Evolutionary conservation across 306 rosid genomes (phyloP), one percentile per base, ranked within the genome.

Genomic region (Gastrolobium bilobum): DNA sequence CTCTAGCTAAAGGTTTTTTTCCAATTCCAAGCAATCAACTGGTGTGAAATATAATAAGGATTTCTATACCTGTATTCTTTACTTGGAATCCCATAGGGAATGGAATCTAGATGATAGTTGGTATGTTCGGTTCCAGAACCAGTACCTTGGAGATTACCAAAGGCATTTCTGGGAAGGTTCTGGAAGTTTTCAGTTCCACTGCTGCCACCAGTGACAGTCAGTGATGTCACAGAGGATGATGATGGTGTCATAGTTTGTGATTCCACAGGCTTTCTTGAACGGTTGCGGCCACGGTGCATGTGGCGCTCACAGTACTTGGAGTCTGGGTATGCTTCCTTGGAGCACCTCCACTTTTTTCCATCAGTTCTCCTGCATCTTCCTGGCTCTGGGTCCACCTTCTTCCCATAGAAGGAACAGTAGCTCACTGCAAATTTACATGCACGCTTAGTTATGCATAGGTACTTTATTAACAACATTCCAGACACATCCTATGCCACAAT

Each of bases 211-310:
- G 88, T 75, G 75, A 56, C 94, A 71, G 82, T 86, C 82, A 85
- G 72, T 47, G 96, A 86, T 75, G 93, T 73, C 79, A 80, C 89
- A 69, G 88, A 59, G 48, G 92, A 83, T 14, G 93, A 78, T 20
- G 94, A 81, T 75, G 83, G 87, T 48, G 90, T 74, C 69, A 79
- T 81, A 5, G 89, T 85, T 86, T 87, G 94, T 72, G 97, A 90
- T 92, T 92, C 97, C 97, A 92, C 97, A 88, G 94, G 97, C 97
- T 92, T 92, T 92, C 97, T 92, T 92, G 97, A 92, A 92, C 97
- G 97, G 88, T 90, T 89, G 82, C 97, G 94, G 89, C 97, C 94
- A 85, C 94, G 97, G 83, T 92, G 89, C 97, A 92, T 92, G 84
- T 90, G 97, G 82, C 97, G 94, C 88, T 92, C 97, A 75, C 94